phyloP scores from a whole-genome alignment of 1,139 yeast species.

The Zygosaccharomyces sapae region DNA sequence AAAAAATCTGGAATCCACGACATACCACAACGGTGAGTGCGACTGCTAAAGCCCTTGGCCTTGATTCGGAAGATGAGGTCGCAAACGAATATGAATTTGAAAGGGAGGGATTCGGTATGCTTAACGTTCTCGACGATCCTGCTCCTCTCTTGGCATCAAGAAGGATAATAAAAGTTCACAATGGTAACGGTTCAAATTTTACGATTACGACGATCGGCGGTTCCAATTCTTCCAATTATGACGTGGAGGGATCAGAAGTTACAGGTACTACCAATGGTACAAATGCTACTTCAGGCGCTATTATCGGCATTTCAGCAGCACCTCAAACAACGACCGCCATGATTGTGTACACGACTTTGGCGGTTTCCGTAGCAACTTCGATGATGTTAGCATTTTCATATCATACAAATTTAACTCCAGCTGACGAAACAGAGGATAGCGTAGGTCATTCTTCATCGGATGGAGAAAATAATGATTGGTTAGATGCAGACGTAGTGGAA shows the following conservation, averaged over 20 bases:
- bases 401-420: slow-evolving; percentile 1
- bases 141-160: slow-evolving; percentile 8
- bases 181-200: slow-evolving; percentile 3
- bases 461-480: slow-evolving; percentile 8
- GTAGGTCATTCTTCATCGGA: slow-evolving; percentile 1
- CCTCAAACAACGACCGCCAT: slow-evolving; percentile 12
- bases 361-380: slow-evolving; percentile 11
- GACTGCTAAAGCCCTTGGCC: background rate
- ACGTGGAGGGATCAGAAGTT: background rate
- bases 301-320: slow-evolving; percentile 10
- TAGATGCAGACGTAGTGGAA: slow-evolving; percentile 7
- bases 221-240: background rate
- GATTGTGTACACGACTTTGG: slow-evolving; percentile 10
- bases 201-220: slow-evolving; percentile 2
- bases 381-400: slow-evolving; percentile 12
- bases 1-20: slow-evolving; percentile 9
- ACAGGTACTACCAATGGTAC: background rate
- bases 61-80: background rate
- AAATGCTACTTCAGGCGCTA: background rate
- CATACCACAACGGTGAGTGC: slow-evolving; percentile 3
- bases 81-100: background rate
- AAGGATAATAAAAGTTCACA: slow-evolving; percentile 3
- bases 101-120: slow-evolving; percentile 3
- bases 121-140: slow-evolving; percentile 7
- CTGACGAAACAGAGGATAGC: slow-evolving; percentile 2